A percentile compares a stretch with the other conserved stretches of the same genome.
Conservation (phyloP, 345 rosid species). For the Arabidopsis thaliana region DNA sequence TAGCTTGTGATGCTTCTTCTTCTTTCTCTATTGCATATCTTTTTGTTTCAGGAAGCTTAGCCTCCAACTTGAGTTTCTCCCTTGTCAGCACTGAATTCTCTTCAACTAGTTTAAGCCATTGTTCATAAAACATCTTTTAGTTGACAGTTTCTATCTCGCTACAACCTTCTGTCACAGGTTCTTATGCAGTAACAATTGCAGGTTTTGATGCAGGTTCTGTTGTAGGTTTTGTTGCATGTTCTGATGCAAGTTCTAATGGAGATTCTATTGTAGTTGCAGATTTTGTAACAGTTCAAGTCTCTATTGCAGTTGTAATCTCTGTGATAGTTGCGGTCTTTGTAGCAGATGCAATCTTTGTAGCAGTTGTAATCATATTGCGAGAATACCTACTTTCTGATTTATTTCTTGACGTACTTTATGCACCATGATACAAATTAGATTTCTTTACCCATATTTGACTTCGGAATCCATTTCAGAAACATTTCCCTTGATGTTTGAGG, state of each 20-base stretch:
- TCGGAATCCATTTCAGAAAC: no score
- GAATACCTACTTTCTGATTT: no score
- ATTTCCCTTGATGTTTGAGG: no score
- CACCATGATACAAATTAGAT: no score
- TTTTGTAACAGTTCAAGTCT: not conserved
- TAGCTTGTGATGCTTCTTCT: not conserved
- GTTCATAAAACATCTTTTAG: not conserved
- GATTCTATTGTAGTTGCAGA: not conserved
- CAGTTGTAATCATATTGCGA: not conserved
- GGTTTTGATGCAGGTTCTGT: not conserved
- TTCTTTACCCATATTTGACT: no score
- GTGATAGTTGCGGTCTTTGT: no score
- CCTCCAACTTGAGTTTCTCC: not conserved
- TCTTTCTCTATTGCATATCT: not conserved
- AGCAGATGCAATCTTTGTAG: no score
- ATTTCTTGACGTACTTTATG: no score
- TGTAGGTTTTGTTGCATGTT: not conserved
- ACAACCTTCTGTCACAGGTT: not conserved
- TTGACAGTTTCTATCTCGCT: not conserved
- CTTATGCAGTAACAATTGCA: not conserved
- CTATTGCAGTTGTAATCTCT: no score
- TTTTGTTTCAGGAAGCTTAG: not conserved
- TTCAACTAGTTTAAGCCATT: not conserved
- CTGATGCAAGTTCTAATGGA: not conserved
- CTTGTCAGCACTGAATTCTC: not conserved